Conservation (phyloP, 345 rosid species). For the Eucalyptus rudis region DNA sequence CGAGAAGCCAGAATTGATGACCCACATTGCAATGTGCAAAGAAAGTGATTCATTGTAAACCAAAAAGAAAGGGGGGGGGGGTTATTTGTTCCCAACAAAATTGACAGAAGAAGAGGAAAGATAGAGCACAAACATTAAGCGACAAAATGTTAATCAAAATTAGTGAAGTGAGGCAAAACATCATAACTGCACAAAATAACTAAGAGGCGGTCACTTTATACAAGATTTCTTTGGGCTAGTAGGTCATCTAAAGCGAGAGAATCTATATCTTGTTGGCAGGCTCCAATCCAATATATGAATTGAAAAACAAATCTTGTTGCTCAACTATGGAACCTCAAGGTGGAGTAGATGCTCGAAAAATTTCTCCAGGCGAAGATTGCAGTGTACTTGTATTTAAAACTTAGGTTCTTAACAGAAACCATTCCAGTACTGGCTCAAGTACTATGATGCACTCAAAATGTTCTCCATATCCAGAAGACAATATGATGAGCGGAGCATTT, state of each 20-base stretch:
- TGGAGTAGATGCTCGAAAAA: background rate
- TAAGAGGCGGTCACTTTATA: no score
- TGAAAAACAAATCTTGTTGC: background rate
- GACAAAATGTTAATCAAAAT: background rate
- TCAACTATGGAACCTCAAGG: background rate
- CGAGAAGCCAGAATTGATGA: background rate
- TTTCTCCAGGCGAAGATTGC: accelerated
- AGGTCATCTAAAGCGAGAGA: background rate
- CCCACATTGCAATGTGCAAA: background rate
- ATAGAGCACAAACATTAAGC: background rate
- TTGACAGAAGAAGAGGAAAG: background rate
- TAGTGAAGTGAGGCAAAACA: background rate
- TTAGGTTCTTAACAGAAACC: background rate
- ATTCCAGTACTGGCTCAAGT: background rate
- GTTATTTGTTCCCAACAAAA: background rate
- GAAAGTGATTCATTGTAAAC: background rate
- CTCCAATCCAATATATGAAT: background rate
- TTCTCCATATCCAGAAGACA: background rate
- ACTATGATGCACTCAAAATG: background rate
- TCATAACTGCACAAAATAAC: no score
- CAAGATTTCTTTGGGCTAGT: background rate
- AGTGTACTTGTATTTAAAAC: background rate
- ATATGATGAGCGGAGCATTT: background rate
- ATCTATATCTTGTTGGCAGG: background rate
- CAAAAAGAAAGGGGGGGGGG: no score